Evolutionary conservation across 2,329 filamentous ascomycete genomes (phyloP).

Genomic region (Phialophora verrucosa): DNA sequence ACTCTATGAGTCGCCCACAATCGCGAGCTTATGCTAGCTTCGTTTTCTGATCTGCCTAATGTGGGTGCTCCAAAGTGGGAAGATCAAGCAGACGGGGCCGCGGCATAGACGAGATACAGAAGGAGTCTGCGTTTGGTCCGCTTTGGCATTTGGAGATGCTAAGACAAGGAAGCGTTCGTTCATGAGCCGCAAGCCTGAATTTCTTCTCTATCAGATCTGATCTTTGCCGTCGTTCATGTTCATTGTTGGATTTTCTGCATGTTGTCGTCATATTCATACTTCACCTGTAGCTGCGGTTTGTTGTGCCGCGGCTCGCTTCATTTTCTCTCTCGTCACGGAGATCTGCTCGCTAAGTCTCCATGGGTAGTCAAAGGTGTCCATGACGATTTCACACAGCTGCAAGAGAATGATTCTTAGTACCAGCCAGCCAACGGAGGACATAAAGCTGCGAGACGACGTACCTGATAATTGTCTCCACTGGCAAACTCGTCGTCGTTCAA

Average conservation of each 20-base stretch:
- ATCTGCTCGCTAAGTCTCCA: conserved; percentile 33
- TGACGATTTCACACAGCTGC: conserved; percentile 34
- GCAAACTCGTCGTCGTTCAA: conserved; percentile 32
- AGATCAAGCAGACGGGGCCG: too few species aligned
- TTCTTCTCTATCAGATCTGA: neutral
- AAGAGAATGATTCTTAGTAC: conserved; percentile 12
- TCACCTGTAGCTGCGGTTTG: conserved; percentile 7
- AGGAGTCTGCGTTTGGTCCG: neutral
- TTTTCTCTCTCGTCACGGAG: conserved; percentile 16
- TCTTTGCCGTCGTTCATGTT: neutral
- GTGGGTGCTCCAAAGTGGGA: too few species aligned
- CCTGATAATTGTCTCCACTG: conserved; percentile 30
- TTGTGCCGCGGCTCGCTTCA: conserved; percentile 8
- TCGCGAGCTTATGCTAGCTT: neutral
- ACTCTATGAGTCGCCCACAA: neutral
- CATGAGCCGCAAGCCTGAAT: neutral
- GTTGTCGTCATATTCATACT: neutral
- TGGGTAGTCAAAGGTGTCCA: conserved; percentile 35
- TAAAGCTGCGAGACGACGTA: conserved; percentile 14
- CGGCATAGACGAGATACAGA: too few species aligned
- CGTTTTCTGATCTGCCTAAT: neutral
- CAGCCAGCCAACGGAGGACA: neutral
- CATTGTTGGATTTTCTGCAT: neutral
- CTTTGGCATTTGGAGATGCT: neutral
- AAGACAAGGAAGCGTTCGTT: neutral